phyloP scores from a whole-genome alignment of 345 rosid genomes.

The Bretschneidera sinensis region DNA sequence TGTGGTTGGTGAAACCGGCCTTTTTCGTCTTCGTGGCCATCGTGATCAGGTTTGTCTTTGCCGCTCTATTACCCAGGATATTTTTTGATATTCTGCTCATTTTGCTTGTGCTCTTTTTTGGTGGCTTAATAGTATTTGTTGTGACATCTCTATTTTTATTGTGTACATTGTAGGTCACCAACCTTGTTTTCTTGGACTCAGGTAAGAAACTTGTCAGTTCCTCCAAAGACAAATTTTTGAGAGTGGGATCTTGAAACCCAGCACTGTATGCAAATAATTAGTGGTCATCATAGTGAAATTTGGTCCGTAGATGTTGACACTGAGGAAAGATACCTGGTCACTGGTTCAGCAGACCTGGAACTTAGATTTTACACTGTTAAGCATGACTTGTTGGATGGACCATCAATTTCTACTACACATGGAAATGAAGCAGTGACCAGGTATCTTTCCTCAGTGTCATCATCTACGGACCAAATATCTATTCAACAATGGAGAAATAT shows the following conservation, averaged over 20 bases:
- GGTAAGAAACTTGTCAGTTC: conserved; percentile 85
- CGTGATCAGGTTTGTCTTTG: conserved; percentile 73
- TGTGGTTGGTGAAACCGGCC: conserved; percentile 81
- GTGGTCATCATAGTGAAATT: conserved; percentile 96
- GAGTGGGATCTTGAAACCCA: conserved; percentile 99
- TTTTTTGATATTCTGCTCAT: no score
- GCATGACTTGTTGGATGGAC: conserved; percentile 29
- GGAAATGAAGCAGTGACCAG: conserved; percentile 32
- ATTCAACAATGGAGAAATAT: conserved; percentile 34
- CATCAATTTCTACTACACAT: conserved; percentile 22
- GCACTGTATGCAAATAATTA: conserved; percentile 84
- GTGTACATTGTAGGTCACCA: conserved; percentile 62
- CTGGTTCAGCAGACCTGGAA: conserved; percentile 89
- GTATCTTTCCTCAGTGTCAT: conserved; percentile 74
- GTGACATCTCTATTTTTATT: neutral
- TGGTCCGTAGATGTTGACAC: conserved; percentile 91
- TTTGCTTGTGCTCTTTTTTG: neutral
- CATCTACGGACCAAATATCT: conserved; percentile 95
- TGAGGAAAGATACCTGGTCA: conserved; percentile 71
- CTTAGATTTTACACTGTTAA: conserved; percentile 68
- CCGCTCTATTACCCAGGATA: neutral
- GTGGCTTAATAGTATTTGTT: neutral
- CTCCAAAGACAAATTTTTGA: conserved; percentile 87
- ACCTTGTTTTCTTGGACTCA: conserved; percentile 81
- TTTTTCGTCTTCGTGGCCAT: conserved; percentile 82